A percentile compares a stretch with the other conserved stretches of the same genome.
phyloP scores from a whole-genome alignment of 2,329 filamentous ascomycete species.

The Ophiobolus disseminans region DNA sequence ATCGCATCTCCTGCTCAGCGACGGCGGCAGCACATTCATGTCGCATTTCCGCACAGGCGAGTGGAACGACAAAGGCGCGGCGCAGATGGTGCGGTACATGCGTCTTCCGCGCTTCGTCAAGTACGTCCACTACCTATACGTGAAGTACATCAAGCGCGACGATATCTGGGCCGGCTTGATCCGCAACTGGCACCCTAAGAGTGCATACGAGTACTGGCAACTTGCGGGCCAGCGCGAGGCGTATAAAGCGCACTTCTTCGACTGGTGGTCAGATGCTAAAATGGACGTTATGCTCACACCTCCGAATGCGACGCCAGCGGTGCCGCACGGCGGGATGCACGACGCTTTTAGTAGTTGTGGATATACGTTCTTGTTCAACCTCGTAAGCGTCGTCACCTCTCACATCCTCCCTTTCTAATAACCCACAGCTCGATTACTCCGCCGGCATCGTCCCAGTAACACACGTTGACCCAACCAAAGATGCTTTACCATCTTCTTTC shows the following conservation, averaged over 20 bases:
- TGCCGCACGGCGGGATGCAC: conserved; percentile 86
- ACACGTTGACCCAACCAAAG: conserved; percentile 74
- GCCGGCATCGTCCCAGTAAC: conserved; percentile 84
- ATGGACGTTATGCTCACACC: conserved; percentile 82
- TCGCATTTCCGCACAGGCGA: conserved; percentile 79
- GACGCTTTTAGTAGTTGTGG: conserved; percentile 86
- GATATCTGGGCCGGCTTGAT: conserved; percentile 79
- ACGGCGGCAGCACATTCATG: conserved; percentile 81
- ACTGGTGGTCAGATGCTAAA: conserved; percentile 77
- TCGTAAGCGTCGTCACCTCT: conserved; percentile 72
- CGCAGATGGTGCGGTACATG: conserved; percentile 77
- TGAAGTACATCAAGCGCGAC: conserved; percentile 82
- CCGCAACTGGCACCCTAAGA: conserved; percentile 74
- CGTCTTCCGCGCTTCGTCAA: conserved; percentile 75
- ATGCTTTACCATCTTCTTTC: conserved; percentile 69
- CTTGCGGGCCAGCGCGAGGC: conserved; percentile 78
- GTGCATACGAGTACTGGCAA: conserved; percentile 80
- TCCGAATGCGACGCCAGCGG: conserved; percentile 88
- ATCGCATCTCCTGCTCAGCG: conserved; percentile 80
- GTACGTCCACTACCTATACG: conserved; percentile 87
- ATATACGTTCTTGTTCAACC: conserved; percentile 92
- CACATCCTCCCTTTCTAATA: neutral
- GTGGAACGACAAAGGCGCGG: conserved; percentile 78
- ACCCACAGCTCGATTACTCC: conserved; percentile 77
- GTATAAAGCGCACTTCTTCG: conserved; percentile 79